Evolutionary conservation across 2,329 filamentous ascomycete species (phyloP).

Genomic region (Parafenestella ontariensis): DNA sequence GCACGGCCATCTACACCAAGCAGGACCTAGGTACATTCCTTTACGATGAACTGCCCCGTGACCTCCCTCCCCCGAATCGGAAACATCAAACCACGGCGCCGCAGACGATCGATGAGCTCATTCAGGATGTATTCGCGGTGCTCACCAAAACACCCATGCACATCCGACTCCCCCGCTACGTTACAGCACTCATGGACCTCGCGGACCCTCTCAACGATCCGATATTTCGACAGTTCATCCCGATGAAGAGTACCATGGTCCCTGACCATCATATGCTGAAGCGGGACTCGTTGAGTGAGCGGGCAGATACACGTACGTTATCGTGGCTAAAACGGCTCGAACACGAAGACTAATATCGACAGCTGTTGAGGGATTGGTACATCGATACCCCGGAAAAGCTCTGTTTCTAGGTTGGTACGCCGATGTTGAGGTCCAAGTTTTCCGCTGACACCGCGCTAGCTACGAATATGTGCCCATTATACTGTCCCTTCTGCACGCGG

Average conservation of each 20-base stretch:
- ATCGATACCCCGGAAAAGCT: background rate
- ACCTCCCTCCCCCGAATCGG: background rate
- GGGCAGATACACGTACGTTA: slow-evolving; percentile 45
- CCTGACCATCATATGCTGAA: slow-evolving; percentile 60
- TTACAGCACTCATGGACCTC: background rate
- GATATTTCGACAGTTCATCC: slow-evolving; percentile 65
- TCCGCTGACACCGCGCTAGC: slow-evolving; percentile 37
- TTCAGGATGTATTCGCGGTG: background rate
- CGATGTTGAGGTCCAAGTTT: background rate
- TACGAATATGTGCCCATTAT: slow-evolving; percentile 64
- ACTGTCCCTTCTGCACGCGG: slow-evolving; percentile 67
- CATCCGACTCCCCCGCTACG: background rate
- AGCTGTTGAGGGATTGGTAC: background rate
- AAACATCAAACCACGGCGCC: background rate
- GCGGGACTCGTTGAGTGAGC: slow-evolving; percentile 64
- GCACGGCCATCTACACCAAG: background rate
- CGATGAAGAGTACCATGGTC: slow-evolving; percentile 58
- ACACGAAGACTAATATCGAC: background rate
- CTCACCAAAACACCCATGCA: background rate
- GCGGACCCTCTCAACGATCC: slow-evolving; percentile 60
- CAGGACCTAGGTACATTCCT: background rate
- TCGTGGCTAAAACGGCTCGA: background rate
- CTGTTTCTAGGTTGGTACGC: background rate
- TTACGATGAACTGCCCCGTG: background rate
- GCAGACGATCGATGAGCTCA: background rate